Base-by-base conservation (phyloP, 192 early-diverging fungal species). In the Fimicolochytrium jonesii region DNA sequence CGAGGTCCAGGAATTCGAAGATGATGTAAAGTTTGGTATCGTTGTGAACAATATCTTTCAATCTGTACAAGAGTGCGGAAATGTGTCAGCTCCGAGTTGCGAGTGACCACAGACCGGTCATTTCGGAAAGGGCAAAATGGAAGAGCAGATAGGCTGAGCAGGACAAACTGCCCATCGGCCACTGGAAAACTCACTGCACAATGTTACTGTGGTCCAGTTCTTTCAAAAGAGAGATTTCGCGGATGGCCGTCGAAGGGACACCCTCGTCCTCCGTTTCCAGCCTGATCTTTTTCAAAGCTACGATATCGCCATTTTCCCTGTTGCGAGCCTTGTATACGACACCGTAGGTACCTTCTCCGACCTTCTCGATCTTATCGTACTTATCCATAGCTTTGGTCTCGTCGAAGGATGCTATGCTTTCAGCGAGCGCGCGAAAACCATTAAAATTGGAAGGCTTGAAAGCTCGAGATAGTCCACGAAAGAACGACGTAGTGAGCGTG, bases 261-360 rank as follows among this genome's bases (percentile, higher is more conserved):
- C 94, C 92, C 69, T 94, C 92, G 36, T 80, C 74, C 54, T 82
- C 80, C 11, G 73, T 73, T 53, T 79, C 93, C 39, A 95, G 77
- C 47, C 87, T 78, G 43, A 98, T 97, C 73, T 97, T 93, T 72
- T 99, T 99, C 32, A 99, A 75, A 9, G 96, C 96, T 28, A 99
- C 96, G 41, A 93, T 88, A 52, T 88, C 84, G 53, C 89, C 89
- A 37, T 75, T 91, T 15, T 78, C 68, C 65, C 83, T 67, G 69
- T 87, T 86, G 67, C 86, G 70, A 50, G 90, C 96, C 78, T 95
- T 94, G 75, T 81, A 84, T 1, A 83, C 81, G 34, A 80, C 77
- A 31, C 92, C 95, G 56, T 98, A 98, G 10, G 95, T 98, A 51
- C 95, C 95, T 72, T 98, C 95, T 23, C 95, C 95, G 62, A 98